Percentiles rank a stretch among this genome's conserved stretches.
These are phyloP conservation scores for Thielaviopsis euricoi DNA, from an alignment of 2,329 filamentous ascomycete species.

Conservation along the genomic window DNA sequence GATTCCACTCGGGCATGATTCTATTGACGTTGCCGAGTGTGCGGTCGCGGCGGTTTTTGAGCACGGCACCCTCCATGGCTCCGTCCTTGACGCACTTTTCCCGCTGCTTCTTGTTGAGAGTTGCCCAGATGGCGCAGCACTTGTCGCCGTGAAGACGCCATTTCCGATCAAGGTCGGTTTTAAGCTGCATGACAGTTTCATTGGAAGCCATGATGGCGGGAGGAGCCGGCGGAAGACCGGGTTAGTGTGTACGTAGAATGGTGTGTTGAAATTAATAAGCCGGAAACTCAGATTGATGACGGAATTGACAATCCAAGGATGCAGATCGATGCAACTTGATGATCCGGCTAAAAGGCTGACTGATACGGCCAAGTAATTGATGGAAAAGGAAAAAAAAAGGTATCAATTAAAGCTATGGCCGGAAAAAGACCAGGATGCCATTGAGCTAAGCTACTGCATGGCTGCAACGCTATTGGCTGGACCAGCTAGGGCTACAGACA, in stretches of 20 bases:
- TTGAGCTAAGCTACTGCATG: neutral
- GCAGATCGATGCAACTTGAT: too few relatives aligned
- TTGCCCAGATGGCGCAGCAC: conserved; percentile 25
- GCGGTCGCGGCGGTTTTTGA: conserved; percentile 20
- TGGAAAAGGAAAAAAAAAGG: too few relatives aligned
- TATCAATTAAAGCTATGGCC: too few relatives aligned
- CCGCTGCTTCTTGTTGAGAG: conserved; percentile 20
- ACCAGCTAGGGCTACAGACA: neutral
- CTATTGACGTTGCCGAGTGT: conserved; percentile 23
- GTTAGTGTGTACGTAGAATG: too few relatives aligned
- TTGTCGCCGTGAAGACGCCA: conserved; percentile 21
- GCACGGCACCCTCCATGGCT: conserved; percentile 18
- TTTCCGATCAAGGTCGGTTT: conserved; percentile 23
- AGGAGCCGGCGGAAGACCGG: too few relatives aligned
- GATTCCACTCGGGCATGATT: conserved; percentile 27
- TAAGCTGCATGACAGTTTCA: conserved; percentile 17
- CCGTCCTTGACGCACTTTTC: conserved; percentile 21
- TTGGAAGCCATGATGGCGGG: neutral
- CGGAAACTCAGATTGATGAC: too few relatives aligned
- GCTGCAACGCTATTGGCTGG: neutral
- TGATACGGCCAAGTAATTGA: too few relatives aligned
- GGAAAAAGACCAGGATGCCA: neutral
- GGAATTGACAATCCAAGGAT: too few relatives aligned
- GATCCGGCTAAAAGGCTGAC: too few relatives aligned
- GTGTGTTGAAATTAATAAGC: too few relatives aligned